Base-by-base conservation (phyloP, 2,329 filamentous ascomycete species). In the Trichoderma afroharzianum region DNA sequence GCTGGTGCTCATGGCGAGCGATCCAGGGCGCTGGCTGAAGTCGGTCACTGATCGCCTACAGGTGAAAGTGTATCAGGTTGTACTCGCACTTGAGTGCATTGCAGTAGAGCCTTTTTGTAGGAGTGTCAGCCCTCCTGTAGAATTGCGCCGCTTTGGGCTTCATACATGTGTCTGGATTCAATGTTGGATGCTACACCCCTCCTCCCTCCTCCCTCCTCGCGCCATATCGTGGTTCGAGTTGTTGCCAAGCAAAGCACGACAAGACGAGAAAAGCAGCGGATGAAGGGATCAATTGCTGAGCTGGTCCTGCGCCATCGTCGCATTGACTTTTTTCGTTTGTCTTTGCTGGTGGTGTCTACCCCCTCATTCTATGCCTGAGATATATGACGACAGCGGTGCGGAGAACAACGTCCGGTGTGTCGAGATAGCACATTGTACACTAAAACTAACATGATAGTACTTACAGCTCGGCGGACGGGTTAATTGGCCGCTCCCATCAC, bases 361-460 rank as follows among this genome's bases (percentile, higher is more conserved):
- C 63, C 39, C 63, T 53, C 47, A 53, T 28, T 59, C 14, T 36
- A 62, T 50, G 66, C 66, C 47, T 62, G 66, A 14, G 64, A 68
- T 59, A 59, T 59, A 59, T 68, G 64, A 68, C 64, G 53, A 59
- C 64, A 68, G 33, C 55, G 15, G 39, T 33, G 66, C 66, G 66
- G 66, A 50, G 66, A 68, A 61, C 18, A 39, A 50, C 18, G 66
- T 59, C 55, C 66, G 66, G 66, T 15, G 57, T 43, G 33, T 68
- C 24, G n/a, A 53, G n/a, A 24, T 53, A 24, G 47, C n/a, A 24
- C 47, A 43, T n/a, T 18, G 43, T 43, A 18, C 7, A 50, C 43
- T 50, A 57, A 57, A 33, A 43, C 63, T 57, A 58, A n/a, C 53
- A 68, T 30, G 11, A 21, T 7, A n/a, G n/a, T n/a, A 36, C 32